These are phyloP conservation scores for Aschersonia sp. DNA, from an alignment of 2,329 filamentous ascomycete species.

Conservation along the genomic window DNA sequence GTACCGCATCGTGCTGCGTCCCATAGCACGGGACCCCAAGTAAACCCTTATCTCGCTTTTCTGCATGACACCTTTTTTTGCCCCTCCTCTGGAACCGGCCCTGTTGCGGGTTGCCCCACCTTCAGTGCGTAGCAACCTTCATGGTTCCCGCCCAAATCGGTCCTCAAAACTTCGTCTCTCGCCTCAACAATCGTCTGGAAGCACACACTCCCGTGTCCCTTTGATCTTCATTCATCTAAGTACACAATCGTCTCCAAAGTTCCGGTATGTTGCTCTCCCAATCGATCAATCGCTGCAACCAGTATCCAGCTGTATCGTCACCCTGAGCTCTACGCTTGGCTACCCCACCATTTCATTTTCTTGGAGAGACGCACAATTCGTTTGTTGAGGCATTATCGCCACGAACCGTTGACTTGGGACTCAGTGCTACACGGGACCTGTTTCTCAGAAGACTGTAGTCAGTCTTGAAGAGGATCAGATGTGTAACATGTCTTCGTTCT, in stretches of 20 bases:
- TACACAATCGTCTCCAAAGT: background rate
- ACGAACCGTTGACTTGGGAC: background rate
- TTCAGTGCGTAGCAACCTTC: slow-evolving; percentile 2
- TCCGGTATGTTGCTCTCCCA: background rate
- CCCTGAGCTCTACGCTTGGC: background rate
- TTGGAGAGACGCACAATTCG: background rate
- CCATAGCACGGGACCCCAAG: background rate
- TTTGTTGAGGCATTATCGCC: background rate
- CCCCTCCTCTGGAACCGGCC: slow-evolving; percentile 3
- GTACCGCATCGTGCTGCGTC: background rate
- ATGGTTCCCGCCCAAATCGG: slow-evolving; percentile 2
- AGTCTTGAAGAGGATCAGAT: no score
- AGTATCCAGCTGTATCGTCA: background rate
- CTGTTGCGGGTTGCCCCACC: slow-evolving; percentile 9
- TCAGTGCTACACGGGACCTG: background rate
- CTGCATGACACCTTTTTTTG: slow-evolving; percentile 8
- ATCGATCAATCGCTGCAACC: no score
- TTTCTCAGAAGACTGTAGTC: background rate
- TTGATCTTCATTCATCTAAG: background rate
- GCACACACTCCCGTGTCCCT: background rate
- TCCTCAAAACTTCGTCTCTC: slow-evolving; percentile 1
- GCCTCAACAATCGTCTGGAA: slow-evolving; percentile 3
- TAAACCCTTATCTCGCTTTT: background rate
- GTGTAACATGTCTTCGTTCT: no score
- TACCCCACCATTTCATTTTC: background rate